These are phyloP conservation scores for Sarocladiaceae sp. DNA, from an alignment of 2,329 filamentous ascomycete species.

Conservation along the genomic window DNA sequence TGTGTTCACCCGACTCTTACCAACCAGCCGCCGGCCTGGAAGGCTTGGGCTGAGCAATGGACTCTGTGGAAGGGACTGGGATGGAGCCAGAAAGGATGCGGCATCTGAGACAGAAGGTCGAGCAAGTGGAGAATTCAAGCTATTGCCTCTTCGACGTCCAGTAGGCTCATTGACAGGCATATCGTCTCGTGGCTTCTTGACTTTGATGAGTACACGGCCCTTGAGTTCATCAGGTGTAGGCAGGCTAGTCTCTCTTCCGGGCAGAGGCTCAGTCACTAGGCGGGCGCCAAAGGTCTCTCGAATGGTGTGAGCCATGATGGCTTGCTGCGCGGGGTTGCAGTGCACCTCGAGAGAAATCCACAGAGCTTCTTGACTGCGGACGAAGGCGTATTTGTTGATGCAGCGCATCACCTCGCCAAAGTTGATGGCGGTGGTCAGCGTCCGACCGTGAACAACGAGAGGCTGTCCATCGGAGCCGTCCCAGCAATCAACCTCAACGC, in stretches of 20 bases:
- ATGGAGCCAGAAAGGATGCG: slow-evolving; percentile 34
- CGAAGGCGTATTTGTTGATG: slow-evolving; percentile 91
- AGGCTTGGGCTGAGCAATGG: slow-evolving; percentile 45
- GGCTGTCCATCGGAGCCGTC: slow-evolving; percentile 84
- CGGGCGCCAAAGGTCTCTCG: slow-evolving; percentile 74
- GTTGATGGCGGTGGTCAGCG: slow-evolving; percentile 78
- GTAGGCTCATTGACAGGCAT: slow-evolving; percentile 38
- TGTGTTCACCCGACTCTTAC: slow-evolving; percentile 49
- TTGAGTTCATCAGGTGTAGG: slow-evolving; percentile 83
- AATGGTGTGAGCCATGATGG: slow-evolving; percentile 85
- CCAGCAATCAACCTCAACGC: slow-evolving; percentile 98
- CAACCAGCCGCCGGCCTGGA: slow-evolving; percentile 41
- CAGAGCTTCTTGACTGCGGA: slow-evolving; percentile 77
- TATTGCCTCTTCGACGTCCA: slow-evolving; percentile 55
- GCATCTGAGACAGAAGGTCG: slow-evolving; percentile 53
- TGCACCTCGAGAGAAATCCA: slow-evolving; percentile 96
- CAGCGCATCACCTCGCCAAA: slow-evolving; percentile 90
- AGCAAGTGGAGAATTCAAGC: slow-evolving; percentile 45
- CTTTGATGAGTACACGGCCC: slow-evolving; percentile 83
- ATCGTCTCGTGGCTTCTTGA: slow-evolving; percentile 64
- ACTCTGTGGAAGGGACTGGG: slow-evolving; percentile 47
- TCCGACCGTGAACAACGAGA: slow-evolving; percentile 84
- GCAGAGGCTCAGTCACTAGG: slow-evolving; percentile 69
- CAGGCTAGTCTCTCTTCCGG: slow-evolving; percentile 59
- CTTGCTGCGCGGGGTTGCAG: slow-evolving; percentile 76